These are phyloP conservation scores for Collybia mongolica DNA, from an alignment of 768 basidiomycete species.

Conservation along the genomic window DNA sequence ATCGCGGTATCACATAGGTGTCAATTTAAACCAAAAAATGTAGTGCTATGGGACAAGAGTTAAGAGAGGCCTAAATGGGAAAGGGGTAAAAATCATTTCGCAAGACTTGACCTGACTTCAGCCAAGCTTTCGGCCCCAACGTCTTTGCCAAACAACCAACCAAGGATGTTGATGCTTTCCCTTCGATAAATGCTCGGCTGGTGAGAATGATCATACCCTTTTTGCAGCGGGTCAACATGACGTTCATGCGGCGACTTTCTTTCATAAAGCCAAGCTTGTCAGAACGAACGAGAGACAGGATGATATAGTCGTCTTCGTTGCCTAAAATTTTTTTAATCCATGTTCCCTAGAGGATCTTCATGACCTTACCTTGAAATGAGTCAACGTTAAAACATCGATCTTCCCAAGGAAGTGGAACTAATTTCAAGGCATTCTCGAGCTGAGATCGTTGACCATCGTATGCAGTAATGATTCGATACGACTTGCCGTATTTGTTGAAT, in stretches of 20 bases:
- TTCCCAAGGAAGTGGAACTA: conserved; percentile 44
- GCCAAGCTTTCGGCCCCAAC: conserved; percentile 19
- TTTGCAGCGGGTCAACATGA: conserved; percentile 75
- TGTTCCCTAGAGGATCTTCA: background rate
- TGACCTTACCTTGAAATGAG: conserved; percentile 64
- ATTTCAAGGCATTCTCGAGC: conserved; percentile 51
- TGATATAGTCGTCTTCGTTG: conserved; percentile 72
- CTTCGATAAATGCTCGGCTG: conserved; percentile 49
- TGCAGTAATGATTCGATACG: conserved; percentile 67
- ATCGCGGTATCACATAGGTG: too few relatives aligned
- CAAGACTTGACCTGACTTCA: conserved; percentile 5
- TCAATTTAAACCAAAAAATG: too few relatives aligned
- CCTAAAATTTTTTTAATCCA: conserved; percentile 34
- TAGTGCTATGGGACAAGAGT: too few relatives aligned
- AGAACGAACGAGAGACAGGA: conserved; percentile 71
- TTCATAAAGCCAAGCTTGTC: conserved; percentile 60
- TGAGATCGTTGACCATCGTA: conserved; percentile 66
- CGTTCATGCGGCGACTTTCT: conserved; percentile 63
- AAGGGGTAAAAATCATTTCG: conserved; percentile 8
- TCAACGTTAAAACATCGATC: conserved; percentile 77
- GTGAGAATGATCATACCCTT: conserved; percentile 65
- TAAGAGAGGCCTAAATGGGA: background rate
- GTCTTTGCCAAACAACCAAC: conserved; percentile 28
- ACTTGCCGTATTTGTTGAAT: conserved; percentile 33
- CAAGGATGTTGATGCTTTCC: conserved; percentile 26